Conservation (phyloP, 2,329 filamentous ascomycete species). For the Spiromastix sp. region DNA sequence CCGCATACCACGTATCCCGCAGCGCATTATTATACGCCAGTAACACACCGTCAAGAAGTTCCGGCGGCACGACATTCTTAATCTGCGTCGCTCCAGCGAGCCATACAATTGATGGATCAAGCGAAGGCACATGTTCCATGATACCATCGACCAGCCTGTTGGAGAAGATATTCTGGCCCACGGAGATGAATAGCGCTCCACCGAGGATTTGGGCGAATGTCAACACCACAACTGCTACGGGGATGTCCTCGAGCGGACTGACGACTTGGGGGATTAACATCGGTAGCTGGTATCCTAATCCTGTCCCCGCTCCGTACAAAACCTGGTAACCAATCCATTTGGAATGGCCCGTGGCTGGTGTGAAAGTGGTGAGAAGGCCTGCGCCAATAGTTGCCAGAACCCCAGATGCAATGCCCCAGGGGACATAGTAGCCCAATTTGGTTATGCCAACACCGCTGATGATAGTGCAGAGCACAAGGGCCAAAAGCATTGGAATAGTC, state of each 20-base stretch:
- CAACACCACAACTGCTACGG: conserved; percentile 25
- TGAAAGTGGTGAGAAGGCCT: conserved; percentile 26
- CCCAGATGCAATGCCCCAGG: conserved; percentile 27
- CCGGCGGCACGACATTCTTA: conserved; percentile 18
- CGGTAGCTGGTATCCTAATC: conserved; percentile 26
- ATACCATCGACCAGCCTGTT: conserved; percentile 23
- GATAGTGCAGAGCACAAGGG: conserved; percentile 22
- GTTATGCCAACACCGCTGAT: conserved; percentile 22
- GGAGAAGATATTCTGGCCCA: conserved; percentile 30
- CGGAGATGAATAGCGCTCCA: conserved; percentile 27
- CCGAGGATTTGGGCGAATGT: conserved; percentile 29
- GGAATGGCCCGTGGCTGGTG: conserved; percentile 19
- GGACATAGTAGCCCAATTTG: conserved; percentile 28
- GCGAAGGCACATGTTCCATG: conserved; percentile 13
- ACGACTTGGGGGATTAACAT: conserved; percentile 26
- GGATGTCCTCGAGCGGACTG: conserved; percentile 22
- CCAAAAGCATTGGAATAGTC: conserved; percentile 26
- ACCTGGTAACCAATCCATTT: conserved; percentile 33
- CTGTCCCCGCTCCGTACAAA: conserved; percentile 25
- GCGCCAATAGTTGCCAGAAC: conserved; percentile 24
- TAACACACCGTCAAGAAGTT: conserved; percentile 20
- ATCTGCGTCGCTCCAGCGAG: conserved; percentile 29
- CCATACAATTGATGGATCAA: conserved; percentile 20
- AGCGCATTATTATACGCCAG: conserved; percentile 28
- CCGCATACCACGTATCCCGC: conserved; percentile 29